A percentile compares a stretch with the other conserved stretches of the same genome.
Evolutionary conservation across 495 filamentous ascomycete species (phyloP).

Genomic region (Acidomyces sp.): DNA sequence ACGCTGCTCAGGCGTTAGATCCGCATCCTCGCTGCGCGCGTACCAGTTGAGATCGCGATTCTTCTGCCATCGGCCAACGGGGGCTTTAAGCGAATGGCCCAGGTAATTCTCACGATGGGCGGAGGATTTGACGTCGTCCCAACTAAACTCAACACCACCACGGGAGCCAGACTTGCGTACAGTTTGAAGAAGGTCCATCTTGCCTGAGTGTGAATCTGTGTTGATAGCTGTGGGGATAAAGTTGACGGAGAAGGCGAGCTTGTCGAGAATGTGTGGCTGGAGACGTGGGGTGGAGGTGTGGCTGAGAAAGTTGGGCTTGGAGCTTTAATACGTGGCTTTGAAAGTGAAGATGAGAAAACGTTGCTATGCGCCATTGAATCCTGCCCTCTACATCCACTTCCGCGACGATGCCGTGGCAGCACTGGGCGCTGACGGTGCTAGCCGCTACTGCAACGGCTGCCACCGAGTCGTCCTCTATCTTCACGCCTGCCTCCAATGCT

Average conservation of each 20-base stretch:
- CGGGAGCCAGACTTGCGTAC: slow-evolving; percentile 89
- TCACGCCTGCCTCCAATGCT: slow-evolving; percentile 9
- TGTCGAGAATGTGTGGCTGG: background rate
- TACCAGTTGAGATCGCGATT: slow-evolving; percentile 83
- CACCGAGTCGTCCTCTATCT: slow-evolving; percentile 4
- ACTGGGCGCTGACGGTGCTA: background rate
- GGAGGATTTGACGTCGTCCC: slow-evolving; percentile 83
- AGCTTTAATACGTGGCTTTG: slow-evolving; percentile 1
- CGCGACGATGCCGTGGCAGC: slow-evolving; percentile 7
- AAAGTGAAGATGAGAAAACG: background rate
- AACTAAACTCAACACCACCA: slow-evolving; percentile 85
- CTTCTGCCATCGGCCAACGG: slow-evolving; percentile 92
- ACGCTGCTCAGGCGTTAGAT: slow-evolving; percentile 43
- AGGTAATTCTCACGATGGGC: slow-evolving; percentile 93
- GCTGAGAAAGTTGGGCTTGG: background rate
- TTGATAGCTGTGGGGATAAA: background rate
- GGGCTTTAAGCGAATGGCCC: slow-evolving; percentile 86
- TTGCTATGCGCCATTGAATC: background rate
- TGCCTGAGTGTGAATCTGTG: slow-evolving; percentile 2
- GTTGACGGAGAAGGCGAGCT: background rate
- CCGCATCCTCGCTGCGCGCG: slow-evolving; percentile 57
- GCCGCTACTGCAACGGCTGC: background rate
- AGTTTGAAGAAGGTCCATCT: slow-evolving; percentile 86
- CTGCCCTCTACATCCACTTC: background rate
- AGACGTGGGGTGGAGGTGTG: background rate